phyloP scores from a whole-genome alignment of 495 filamentous ascomycete genomes.

The Margaritispora aquatica region DNA sequence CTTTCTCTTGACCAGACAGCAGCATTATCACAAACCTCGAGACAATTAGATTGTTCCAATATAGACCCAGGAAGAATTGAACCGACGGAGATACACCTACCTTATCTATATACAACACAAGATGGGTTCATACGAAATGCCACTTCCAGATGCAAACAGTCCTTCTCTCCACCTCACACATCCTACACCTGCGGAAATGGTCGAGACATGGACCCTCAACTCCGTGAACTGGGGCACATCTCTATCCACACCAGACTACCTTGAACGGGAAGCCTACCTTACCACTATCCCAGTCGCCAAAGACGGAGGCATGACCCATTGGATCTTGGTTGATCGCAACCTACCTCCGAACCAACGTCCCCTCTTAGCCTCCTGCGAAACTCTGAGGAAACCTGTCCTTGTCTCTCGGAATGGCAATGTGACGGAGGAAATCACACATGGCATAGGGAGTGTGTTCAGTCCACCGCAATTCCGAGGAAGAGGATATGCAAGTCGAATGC shows the following conservation, averaged over 20 bases:
- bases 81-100: too few relatives aligned
- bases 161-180: conserved; percentile 59
- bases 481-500: conserved; percentile 70
- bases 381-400: conserved; percentile 58
- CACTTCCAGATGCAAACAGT: conserved; percentile 51
- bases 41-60: too few relatives aligned
- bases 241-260: conserved; percentile 61
- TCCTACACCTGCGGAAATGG: conserved; percentile 60
- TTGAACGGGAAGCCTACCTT: conserved; percentile 70
- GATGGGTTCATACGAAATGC: not conserved
- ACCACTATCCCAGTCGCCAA: conserved; percentile 57
- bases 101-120: too few relatives aligned
- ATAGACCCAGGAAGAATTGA: too few relatives aligned
- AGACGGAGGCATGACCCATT: conserved; percentile 70
- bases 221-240: conserved; percentile 65
- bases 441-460: conserved; percentile 83
- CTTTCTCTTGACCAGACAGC: not conserved
- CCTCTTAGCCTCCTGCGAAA: conserved; percentile 78
- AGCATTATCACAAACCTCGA: not conserved
- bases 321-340: conserved; percentile 67
- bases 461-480: conserved; percentile 62
- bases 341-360: conserved; percentile 44
- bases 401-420: conserved; percentile 34
- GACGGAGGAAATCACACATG: conserved; percentile 64
- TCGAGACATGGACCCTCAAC: conserved; percentile 59